Evolutionary conservation across 352 stramenopile species (phyloP), one percentile per base, ranked within the genome.

Genomic region (Phytophthora europaea): DNA sequence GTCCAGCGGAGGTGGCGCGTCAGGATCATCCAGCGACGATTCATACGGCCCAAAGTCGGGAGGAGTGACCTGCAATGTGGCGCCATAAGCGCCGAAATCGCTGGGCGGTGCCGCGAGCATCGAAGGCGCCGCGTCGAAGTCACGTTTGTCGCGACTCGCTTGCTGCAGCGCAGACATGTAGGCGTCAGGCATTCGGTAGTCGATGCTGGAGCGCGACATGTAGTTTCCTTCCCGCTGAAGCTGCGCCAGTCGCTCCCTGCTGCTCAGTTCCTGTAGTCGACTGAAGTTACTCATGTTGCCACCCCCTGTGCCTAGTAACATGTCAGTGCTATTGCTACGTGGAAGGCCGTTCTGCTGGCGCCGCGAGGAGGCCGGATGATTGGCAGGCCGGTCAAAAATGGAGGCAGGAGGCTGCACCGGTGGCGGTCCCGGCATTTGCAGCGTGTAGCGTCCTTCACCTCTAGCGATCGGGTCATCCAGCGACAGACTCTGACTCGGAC

Each of bases 351-450:
- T 63, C 28, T 65, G 73, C 48, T 53, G 54, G 13, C 72, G 72
- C 15, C 68, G 59, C 10, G 61, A 62, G 15, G 65, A 33, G 3
- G 63, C 52, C 50, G 40, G 50, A n/a, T 64, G 28, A 31, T 31
- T 73, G 9, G 58, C 65, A 20, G 82, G 76, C 13, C 85, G 85
- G 61, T 94, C 87, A 45, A 94, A 94, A 55, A 94, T 87, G 2
- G 87, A 92, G 5, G 81, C 73, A 3, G 85, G 70, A 1, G 79
- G 56, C 31, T 67, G 38, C 4, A 72, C 61, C 22, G 56, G 57
- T 13, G 66, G 57, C 13, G 71, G 56, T 20, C 71, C 71, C 20
- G 64, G 70, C 50, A 83, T 78, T 33, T 73, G 72, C 47, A 86
- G 63, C 33, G 70, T 84, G 34, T 74, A 72, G 23, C 76, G 70